A percentile compares a stretch with the other conserved stretches of the same genome.
phyloP scores from a whole-genome alignment of 1,139 yeast genomes.

The Debaryomyces nepalensis region DNA sequence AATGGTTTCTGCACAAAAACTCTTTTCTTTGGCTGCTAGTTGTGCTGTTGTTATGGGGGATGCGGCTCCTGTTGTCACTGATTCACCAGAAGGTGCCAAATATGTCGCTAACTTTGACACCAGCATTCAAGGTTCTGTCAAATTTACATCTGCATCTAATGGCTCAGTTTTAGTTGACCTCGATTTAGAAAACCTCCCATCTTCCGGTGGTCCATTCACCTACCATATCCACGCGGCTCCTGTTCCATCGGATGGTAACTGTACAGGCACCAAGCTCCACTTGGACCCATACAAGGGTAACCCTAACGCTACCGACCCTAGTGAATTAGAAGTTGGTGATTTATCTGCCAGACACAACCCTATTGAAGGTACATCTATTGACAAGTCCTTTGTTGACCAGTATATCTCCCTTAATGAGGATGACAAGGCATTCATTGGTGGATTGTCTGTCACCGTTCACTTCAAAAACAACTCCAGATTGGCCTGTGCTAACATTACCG shows the following conservation, averaged over 20 bases:
- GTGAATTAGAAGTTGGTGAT: conserved; percentile 43
- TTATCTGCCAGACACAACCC: conserved; percentile 48
- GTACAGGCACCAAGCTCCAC: conserved; percentile 43
- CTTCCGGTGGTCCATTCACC: conserved; percentile 44
- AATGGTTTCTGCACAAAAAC: conserved; percentile 14
- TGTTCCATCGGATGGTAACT: conserved; percentile 46
- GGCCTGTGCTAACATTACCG: conserved; percentile 47
- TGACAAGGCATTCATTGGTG: conserved; percentile 41
- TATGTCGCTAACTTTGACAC: conserved; percentile 30
- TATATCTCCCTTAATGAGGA: conserved; percentile 44
- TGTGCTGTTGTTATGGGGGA: conserved; percentile 20
- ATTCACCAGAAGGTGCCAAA: conserved; percentile 29
- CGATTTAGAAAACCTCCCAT: conserved; percentile 39
- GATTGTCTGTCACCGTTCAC: conserved; percentile 45
- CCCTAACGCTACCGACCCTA: conserved; percentile 29
- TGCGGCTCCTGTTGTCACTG: conserved; percentile 31
- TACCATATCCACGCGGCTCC: conserved; percentile 47
- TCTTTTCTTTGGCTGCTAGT: conserved; percentile 19
- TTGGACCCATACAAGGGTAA: conserved; percentile 47
- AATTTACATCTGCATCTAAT: conserved; percentile 34
- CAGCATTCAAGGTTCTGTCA: conserved; percentile 33
- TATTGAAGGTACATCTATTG: conserved; percentile 30
- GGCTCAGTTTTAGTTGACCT: conserved; percentile 41
- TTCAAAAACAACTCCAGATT: conserved; percentile 37
- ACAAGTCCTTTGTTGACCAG: conserved; percentile 36